phyloP scores from a whole-genome alignment of 2,329 filamentous ascomycete genomes.

The Colletotrichum lentis region DNA sequence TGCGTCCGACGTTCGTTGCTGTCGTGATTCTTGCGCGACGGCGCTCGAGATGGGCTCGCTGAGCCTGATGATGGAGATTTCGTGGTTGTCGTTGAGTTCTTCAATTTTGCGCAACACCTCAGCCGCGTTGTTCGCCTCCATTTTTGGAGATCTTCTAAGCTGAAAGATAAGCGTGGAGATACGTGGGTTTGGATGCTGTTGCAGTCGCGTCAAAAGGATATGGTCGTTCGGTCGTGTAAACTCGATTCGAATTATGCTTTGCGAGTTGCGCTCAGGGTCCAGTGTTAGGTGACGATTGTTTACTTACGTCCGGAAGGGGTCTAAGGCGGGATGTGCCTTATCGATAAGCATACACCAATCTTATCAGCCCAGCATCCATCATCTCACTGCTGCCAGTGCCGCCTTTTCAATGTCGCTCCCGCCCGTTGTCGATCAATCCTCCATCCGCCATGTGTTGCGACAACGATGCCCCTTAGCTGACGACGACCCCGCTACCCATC shows the following conservation, averaged over 20 bases:
- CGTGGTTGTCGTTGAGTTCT: constrained; percentile 63
- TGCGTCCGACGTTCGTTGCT: constrained; percentile 75
- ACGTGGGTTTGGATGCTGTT: not conserved
- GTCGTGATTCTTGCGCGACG: constrained; percentile 49
- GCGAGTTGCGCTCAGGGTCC: not conserved
- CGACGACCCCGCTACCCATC: constrained; percentile 16
- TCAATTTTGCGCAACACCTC: constrained; percentile 59
- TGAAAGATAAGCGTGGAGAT: not conserved
- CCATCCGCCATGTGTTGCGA: constrained; percentile 22
- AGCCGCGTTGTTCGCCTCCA: constrained; percentile 47
- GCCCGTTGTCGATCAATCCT: constrained; percentile 18
- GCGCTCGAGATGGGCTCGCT: constrained; percentile 75
- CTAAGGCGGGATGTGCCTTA: constrained; percentile 26
- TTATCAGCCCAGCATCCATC: constrained; percentile 3
- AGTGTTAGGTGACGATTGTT: constrained; percentile 45
- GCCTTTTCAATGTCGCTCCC: constrained; percentile 3
- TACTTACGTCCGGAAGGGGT: constrained; percentile 49
- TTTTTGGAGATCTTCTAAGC: constrained; percentile 36
- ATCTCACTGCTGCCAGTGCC: constrained; percentile 13
- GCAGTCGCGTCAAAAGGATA: not conserved
- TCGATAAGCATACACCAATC: not conserved
- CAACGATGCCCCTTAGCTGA: constrained; percentile 4
- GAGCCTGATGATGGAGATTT: constrained; percentile 78
- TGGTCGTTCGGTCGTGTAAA: not conserved
- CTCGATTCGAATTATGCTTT: not conserved